Conservation (phyloP, 2,329 filamentous ascomycete species). For the Trichophyton equinum region DNA sequence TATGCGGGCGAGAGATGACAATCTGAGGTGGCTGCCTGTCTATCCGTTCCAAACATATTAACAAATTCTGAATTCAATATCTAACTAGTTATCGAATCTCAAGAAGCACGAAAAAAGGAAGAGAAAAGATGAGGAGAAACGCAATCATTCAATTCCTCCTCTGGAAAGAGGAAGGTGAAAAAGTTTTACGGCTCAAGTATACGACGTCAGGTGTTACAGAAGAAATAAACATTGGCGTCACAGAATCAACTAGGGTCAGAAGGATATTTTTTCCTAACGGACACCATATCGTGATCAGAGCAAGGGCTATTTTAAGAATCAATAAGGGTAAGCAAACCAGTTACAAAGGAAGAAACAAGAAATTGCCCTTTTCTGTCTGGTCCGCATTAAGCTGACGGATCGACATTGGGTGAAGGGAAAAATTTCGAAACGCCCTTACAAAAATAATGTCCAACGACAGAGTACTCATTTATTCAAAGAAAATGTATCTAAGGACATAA, state of each 20-base stretch:
- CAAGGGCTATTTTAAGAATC: conserved; percentile 4
- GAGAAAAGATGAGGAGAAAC: not conserved
- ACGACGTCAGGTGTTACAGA: conserved; percentile 3
- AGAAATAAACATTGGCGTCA: conserved; percentile 3
- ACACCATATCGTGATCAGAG: not conserved
- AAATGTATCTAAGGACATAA: not conserved
- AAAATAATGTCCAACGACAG: not conserved
- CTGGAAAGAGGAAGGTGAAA: not conserved
- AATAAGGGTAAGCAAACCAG: not conserved
- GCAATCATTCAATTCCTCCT: not conserved
- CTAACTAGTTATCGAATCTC: not conserved
- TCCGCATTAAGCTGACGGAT: not conserved
- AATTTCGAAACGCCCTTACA: not conserved
- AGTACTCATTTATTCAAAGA: no score
- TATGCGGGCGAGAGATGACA: not conserved
- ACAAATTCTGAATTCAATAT: not conserved
- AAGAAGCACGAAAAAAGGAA: no score
- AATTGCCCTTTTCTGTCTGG: not conserved
- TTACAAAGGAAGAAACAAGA: not conserved
- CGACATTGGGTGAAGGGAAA: not conserved
- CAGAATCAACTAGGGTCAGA: not conserved
- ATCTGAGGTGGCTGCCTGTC: not conserved
- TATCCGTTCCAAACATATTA: not conserved
- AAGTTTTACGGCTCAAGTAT: not conserved
- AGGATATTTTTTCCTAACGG: not conserved